phyloP scores from a whole-genome alignment of 2,329 filamentous ascomycete genomes.

The Tolypocladium pustulatum region DNA sequence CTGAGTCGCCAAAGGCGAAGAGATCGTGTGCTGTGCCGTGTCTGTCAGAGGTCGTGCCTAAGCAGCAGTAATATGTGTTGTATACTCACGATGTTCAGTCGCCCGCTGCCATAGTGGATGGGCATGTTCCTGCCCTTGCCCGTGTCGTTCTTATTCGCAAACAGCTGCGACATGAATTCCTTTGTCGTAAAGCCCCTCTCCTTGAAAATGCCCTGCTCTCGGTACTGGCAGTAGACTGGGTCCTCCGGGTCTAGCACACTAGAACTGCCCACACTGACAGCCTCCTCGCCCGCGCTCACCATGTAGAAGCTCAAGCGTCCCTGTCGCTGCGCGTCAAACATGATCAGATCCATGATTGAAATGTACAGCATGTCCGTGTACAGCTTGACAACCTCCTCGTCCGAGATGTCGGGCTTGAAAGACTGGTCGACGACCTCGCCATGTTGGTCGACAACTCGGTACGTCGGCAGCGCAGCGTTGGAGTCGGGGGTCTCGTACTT shows the following conservation, averaged over 20 bases:
- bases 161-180: constrained; percentile 93
- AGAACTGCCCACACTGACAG: constrained; percentile 80
- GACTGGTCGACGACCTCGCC: constrained; percentile 69
- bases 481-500: constrained; percentile 65
- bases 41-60: background rate
- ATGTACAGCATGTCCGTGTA: constrained; percentile 57
- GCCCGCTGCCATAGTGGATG: constrained; percentile 81
- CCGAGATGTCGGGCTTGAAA: constrained; percentile 57
- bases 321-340: constrained; percentile 96
- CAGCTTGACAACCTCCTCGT: constrained; percentile 48
- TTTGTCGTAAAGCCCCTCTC: constrained; percentile 79
- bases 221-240: constrained; percentile 88
- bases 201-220: constrained; percentile 83
- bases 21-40: constrained; percentile 59
- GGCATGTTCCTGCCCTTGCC: constrained; percentile 92
- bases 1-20: constrained; percentile 77
- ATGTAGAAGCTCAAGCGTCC: constrained; percentile 96
- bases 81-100: constrained; percentile 65
- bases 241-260: constrained; percentile 76
- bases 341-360: constrained; percentile 89
- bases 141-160: constrained; percentile 72
- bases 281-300: constrained; percentile 91
- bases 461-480: constrained; percentile 73
- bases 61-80: background rate
- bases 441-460: constrained; percentile 83